Conservation (phyloP, 2,329 filamentous ascomycete genomes). For the Raffaelea deltoideospora region DNA sequence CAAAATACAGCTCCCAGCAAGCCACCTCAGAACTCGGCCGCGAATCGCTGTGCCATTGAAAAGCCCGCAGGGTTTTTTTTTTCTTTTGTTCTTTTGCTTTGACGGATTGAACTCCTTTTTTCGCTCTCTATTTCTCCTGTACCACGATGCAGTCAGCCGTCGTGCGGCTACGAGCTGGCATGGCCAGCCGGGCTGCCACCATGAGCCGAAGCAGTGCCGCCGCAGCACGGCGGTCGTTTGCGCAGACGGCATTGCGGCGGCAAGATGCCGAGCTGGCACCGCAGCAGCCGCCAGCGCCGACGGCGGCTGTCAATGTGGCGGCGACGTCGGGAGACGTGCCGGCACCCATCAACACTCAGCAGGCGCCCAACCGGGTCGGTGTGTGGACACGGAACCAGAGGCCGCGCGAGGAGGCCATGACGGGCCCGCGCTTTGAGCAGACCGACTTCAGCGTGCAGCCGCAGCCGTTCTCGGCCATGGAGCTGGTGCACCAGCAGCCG, state of each 20-base stretch:
- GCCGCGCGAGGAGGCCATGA: constrained; percentile 71
- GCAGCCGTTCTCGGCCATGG: constrained; percentile 76
- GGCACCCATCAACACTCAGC: constrained; percentile 37
- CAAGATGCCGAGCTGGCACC: constrained; percentile 19
- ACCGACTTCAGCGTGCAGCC: constrained; percentile 90
- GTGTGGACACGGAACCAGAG: constrained; percentile 82
- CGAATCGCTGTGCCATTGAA: too few relatives aligned
- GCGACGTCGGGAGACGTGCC: constrained; percentile 21
- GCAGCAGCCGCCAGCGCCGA: constrained; percentile 24
- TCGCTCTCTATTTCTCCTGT: too few relatives aligned
- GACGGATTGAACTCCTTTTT: too few relatives aligned
- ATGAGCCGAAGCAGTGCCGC: constrained; percentile 9
- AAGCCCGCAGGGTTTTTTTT: too few relatives aligned
- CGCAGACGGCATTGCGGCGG: constrained; percentile 29
- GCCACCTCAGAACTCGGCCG: too few relatives aligned
- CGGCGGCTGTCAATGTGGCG: constrained; percentile 25
- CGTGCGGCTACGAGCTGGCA: too few relatives aligned
- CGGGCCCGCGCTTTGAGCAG: constrained; percentile 91
- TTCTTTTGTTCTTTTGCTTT: too few relatives aligned
- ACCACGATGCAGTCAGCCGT: too few relatives aligned
- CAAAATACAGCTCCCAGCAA: too few relatives aligned
- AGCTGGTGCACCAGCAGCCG: constrained; percentile 89
- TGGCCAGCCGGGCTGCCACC: too few relatives aligned
- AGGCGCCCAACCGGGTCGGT: constrained; percentile 72
- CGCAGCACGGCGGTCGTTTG: constrained; percentile 27